phyloP scores from a whole-genome alignment of 2,329 filamentous ascomycete species.

The Penicillium decumbens region DNA sequence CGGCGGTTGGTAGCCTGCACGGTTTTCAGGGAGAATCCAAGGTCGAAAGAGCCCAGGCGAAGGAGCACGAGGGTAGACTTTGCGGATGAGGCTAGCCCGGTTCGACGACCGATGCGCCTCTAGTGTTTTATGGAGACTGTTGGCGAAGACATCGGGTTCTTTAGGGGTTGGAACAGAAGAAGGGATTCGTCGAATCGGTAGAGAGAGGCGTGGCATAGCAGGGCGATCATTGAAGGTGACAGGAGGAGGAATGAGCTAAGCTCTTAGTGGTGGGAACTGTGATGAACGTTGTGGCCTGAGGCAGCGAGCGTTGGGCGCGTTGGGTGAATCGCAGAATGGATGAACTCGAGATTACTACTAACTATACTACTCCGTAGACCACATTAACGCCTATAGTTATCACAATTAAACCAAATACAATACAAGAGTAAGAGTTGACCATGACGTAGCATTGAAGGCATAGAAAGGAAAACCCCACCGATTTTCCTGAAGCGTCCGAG shows the following conservation, averaged over 20 bases:
- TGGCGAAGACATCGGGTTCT: conserved; percentile 26
- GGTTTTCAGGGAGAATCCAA: conserved; percentile 14
- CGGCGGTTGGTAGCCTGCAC: conserved; percentile 11
- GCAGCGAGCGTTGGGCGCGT: not conserved
- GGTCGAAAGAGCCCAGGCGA: conserved; percentile 16
- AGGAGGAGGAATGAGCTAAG: conserved; percentile 8
- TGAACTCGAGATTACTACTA: not conserved
- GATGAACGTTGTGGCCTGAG: not conserved
- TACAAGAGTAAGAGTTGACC: not conserved
- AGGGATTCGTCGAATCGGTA: conserved; percentile 12
- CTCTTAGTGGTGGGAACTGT: not conserved
- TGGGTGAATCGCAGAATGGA: too few species aligned
- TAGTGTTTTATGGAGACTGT: conserved; percentile 38
- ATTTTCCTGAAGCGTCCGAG: conserved; percentile 4
- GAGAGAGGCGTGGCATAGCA: conserved; percentile 24
- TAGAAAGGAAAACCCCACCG: conserved; percentile 7
- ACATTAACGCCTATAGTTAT: not conserved
- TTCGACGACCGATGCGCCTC: conserved; percentile 41
- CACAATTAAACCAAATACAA: too few species aligned
- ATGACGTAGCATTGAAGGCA: conserved; percentile 24
- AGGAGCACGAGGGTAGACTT: conserved; percentile 19
- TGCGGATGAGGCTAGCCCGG: conserved; percentile 34
- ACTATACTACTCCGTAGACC: not conserved
- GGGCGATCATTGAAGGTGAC: conserved; percentile 12
- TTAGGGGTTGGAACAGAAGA: conserved; percentile 10